Evolutionary conservation across 148 eudicot genomes (phyloP).

Genomic region (Fallopia convolvulus): DNA sequence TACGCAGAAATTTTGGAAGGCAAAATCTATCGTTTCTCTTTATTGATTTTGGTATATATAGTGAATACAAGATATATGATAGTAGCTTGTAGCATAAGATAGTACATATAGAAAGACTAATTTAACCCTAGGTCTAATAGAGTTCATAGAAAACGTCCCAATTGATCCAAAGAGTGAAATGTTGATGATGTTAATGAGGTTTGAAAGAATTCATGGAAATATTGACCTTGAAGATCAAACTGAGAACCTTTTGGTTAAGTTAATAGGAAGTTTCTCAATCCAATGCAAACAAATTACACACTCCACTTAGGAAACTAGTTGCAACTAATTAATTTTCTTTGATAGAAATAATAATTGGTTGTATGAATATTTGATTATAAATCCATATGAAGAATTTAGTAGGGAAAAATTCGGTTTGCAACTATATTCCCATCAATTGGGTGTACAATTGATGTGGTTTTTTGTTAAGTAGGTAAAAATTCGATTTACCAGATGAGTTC

Average conservation of each 20-base stretch:
- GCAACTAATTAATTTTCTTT: constrained; percentile 21
- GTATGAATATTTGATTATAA: constrained; percentile 15
- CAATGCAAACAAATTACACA: not conserved
- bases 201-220: constrained; percentile 34
- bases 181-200: constrained; percentile 25
- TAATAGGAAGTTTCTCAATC: constrained; percentile 19
- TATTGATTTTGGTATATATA: too few relatives aligned
- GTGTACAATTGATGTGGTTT: too few relatives aligned
- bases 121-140: too few relatives aligned
- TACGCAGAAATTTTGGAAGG: too few relatives aligned
- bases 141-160: constrained; percentile 26
- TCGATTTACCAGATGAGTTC: too few relatives aligned
- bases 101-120: too few relatives aligned
- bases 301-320: constrained; percentile 21
- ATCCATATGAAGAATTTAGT: constrained; percentile 19
- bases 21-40: too few relatives aligned
- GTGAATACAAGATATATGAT: too few relatives aligned
- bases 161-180: constrained; percentile 31
- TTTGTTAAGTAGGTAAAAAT: too few relatives aligned
- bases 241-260: constrained; percentile 20
- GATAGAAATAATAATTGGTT: constrained; percentile 20
- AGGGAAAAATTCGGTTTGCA: not conserved
- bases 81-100: too few relatives aligned
- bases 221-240: constrained; percentile 37
- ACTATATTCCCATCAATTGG: too few relatives aligned